A percentile compares a stretch with the other conserved stretches of the same genome.
phyloP scores from a whole-genome alignment of 148 eudicot species.

The Rhododendron molle region DNA sequence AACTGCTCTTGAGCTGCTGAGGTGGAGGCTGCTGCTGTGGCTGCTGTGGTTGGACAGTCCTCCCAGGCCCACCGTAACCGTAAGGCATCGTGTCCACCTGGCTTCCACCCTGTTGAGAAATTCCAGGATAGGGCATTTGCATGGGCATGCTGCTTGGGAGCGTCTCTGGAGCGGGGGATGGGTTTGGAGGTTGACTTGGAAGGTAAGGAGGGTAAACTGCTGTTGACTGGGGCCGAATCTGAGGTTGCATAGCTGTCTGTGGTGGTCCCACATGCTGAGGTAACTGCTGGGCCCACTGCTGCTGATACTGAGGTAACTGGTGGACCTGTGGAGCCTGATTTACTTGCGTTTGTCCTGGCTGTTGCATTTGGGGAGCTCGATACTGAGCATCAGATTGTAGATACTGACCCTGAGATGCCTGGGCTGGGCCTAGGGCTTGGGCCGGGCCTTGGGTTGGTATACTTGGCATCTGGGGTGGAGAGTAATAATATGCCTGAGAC shows the following conservation, averaged over 20 bases:
- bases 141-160: constrained; percentile 62
- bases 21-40: constrained; percentile 53
- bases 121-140: constrained; percentile 66
- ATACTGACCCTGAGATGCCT: constrained; percentile 52
- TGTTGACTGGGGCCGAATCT: constrained; percentile 51
- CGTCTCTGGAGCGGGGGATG: constrained; percentile 46
- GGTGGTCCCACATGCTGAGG: constrained; percentile 47
- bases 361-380: constrained; percentile 41
- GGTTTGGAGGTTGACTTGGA: constrained; percentile 55
- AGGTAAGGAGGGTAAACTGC: constrained; percentile 57
- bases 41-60: constrained; percentile 46
- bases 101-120: constrained; percentile 45
- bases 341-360: constrained; percentile 48
- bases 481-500: constrained; percentile 49
- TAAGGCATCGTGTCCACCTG: constrained; percentile 55
- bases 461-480: constrained; percentile 43
- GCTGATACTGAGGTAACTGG: constrained; percentile 59
- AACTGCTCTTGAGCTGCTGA: constrained; percentile 62
- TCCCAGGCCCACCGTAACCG: constrained; percentile 58
- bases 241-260: constrained; percentile 46
- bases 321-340: constrained; percentile 56
- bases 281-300: constrained; percentile 61
- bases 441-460: constrained; percentile 33
- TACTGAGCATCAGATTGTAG: constrained; percentile 47
- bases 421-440: constrained; percentile 31